Conservation (phyloP, 139 green algal species). For the Micractinium sp. region DNA sequence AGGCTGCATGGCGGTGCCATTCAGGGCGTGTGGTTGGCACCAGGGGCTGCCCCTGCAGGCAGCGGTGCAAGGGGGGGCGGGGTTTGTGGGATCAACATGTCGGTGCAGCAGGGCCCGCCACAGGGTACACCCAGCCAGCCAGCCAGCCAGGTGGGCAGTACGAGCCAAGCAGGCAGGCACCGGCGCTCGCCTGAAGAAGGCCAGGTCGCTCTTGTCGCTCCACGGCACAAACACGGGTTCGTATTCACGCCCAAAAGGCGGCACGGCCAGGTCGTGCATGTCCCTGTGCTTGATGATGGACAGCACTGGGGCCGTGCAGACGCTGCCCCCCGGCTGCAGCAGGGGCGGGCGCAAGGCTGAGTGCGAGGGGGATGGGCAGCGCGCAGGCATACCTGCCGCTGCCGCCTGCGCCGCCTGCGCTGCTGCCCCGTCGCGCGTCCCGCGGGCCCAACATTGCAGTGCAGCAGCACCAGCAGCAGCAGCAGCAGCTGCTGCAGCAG, state of each 20-base stretch:
- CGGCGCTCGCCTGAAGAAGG: not conserved
- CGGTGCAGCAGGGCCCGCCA: no score
- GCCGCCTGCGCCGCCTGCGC: not conserved
- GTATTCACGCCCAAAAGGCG: not conserved
- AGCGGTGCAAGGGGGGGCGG: no score
- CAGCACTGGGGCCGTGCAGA: not conserved
- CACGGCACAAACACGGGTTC: not conserved
- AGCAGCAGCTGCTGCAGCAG: no score
- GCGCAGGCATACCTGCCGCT: not conserved
- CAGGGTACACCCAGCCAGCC: not conserved
- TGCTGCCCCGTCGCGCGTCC: no score
- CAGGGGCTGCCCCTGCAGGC: not conserved
- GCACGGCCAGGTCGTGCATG: not conserved
- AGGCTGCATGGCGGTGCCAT: not conserved
- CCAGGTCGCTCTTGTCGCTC: not conserved
- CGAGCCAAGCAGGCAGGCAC: not conserved
- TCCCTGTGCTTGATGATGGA: not conserved
- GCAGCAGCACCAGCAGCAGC: not conserved
- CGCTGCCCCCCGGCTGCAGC: not conserved
- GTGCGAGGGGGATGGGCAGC: not conserved
- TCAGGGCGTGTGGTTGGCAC: not conserved
- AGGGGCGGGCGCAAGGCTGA: not conserved
- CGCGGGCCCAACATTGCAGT: not conserved
- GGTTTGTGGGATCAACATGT: no score
- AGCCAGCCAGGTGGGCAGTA: not conserved